Base-by-base conservation (phyloP, 371 early-diverging fungal genomes). In the Mortierella sp. region DNA sequence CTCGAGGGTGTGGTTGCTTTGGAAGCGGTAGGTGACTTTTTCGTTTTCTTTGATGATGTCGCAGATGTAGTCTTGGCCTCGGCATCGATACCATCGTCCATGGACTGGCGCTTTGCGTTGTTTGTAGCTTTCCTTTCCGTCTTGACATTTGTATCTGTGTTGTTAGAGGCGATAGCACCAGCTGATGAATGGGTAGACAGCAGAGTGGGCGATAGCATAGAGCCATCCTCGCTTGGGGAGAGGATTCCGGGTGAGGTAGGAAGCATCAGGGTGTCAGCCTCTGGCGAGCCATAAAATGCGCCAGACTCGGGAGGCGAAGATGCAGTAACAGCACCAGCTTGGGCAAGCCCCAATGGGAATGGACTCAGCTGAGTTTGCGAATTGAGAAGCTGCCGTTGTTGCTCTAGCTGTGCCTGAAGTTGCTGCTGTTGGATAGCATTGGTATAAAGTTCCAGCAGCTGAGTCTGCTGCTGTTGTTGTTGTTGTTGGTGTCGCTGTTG, bases 351-450 rank as follows among this genome's bases (percentile, higher is more conserved):
- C 70, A 66, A 69, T n/a, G 60, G 73, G 57, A 66, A 64, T 14
- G 65, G 66, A 28, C 67, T 68, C 9, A 64, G 61, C 19, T 70
- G 71, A n/a, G 71, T 62, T 46, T 79, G 71, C 6, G 72, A 58
- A 37, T 72, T 67, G 34, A 62, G 40, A n/a, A 67, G 50, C 34
- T 62, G 63, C 54, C 68, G 76, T 22, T 74, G 74, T 34, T 67
- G 67, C 8, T 76, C 58, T 19, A 66, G 66, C 28, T 71, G 77
- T 22, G 57, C 63, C 46, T 67, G 70, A 19, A 62, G 61, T 27
- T 77, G 78, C 17, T 72, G 69, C 37, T 76, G 77, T 29, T 62
- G 68, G n/a, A n/a, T n/a, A n/a, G n/a, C n/a, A n/a, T n/a, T n/a
- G n/a, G n/a, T n/a, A n/a, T n/a, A n/a, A n/a, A n/a, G n/a, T n/a